These are phyloP conservation scores for Nelumbo lutea DNA, from an alignment of 164 flowering plant genomes.

Conservation along the genomic window DNA sequence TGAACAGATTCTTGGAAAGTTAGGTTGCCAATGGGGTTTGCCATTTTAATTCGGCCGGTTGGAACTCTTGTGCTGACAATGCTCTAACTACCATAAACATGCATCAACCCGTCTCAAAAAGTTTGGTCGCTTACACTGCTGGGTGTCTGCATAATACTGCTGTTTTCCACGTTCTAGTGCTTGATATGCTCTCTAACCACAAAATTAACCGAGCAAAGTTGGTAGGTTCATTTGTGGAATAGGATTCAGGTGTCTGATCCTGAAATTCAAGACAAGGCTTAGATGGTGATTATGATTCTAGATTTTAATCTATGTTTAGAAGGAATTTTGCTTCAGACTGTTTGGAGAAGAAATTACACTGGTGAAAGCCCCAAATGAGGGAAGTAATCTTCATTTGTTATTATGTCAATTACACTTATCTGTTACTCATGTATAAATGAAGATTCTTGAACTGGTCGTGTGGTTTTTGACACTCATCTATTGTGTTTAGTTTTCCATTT, in stretches of 20 bases:
- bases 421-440: background rate
- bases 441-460: background rate
- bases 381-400: background rate
- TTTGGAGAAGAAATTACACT: background rate
- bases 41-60: background rate
- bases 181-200: background rate
- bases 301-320: background rate
- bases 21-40: background rate
- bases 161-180: background rate
- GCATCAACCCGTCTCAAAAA: background rate
- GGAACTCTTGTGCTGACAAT: no score
- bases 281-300: background rate
- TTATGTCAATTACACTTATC: background rate
- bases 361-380: background rate
- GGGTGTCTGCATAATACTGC: background rate
- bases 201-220: background rate
- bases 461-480: background rate
- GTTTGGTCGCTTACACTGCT: background rate
- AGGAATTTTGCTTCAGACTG: background rate
- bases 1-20: no score
- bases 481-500: background rate
- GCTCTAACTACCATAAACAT: background rate
- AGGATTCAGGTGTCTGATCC: background rate
- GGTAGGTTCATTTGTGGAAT: background rate
- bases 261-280: background rate